These are phyloP conservation scores for Rosa chinensis DNA, from an alignment of 306 rosid genomes.

Conservation along the genomic window DNA sequence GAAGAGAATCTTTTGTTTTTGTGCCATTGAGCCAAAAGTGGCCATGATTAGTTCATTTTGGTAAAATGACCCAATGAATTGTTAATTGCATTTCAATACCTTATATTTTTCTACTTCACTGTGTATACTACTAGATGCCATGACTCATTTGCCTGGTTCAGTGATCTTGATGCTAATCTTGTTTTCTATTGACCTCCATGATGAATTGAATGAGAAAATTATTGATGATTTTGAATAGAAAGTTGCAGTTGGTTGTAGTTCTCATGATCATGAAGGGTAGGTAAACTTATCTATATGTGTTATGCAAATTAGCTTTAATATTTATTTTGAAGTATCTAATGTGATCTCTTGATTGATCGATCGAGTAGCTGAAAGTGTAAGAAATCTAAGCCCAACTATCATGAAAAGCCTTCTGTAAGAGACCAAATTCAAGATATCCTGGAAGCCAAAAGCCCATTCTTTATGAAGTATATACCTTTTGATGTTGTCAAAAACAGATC, in stretches of 20 bases:
- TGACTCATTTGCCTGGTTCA: not conserved
- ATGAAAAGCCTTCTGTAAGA: conserved; percentile 7
- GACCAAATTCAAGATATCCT: conserved; percentile 25
- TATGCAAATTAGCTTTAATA: not conserved
- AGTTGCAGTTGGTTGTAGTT: not conserved
- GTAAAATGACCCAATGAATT: not conserved
- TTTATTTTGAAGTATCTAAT: not conserved
- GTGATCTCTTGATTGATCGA: not conserved
- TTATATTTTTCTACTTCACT: not conserved
- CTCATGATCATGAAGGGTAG: not conserved
- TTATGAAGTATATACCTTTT: conserved; percentile 27
- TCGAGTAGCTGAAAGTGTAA: conserved; percentile 7
- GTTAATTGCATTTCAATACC: not conserved
- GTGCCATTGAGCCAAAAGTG: not conserved
- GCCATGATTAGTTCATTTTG: not conserved
- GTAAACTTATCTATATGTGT: not conserved
- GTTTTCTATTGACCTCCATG: not conserved
- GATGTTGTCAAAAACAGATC: conserved; percentile 13
- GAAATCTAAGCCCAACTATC: conserved; percentile 5
- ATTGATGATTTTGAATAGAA: not conserved
- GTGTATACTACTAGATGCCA: not conserved
- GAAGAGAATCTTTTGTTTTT: not conserved
- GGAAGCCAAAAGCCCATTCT: conserved; percentile 21
- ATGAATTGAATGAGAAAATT: not conserved
- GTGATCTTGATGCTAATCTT: not conserved